Base-by-base conservation (phyloP, 1,139 yeast species). In the Blastobotrys raffinosifermentans region DNA sequence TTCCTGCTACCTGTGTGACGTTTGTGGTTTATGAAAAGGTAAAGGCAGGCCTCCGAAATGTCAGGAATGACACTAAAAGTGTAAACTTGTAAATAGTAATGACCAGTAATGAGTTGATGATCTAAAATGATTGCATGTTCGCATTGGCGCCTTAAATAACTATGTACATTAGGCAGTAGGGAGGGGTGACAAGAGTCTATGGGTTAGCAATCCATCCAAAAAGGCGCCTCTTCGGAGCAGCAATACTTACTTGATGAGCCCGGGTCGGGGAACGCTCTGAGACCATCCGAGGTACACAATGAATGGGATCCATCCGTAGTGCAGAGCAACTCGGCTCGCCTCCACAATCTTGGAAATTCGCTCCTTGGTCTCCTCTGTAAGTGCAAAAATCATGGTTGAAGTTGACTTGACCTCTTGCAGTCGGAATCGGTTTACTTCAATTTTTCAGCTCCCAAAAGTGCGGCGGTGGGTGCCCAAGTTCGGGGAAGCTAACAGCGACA, bases 301-400 rank as follows among this genome's bases (percentile, higher is more conserved):
- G 58, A 91, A 83, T 44, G 98, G 98, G 54, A 91, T 81, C 84
- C 94, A 91, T 31, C 97, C 96, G 64, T 87, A 91, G 67, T 91
- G 97, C 44, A 91, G 84, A 56, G 84, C 73, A 40, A 85, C 82
- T 63, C 86, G 84, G 49, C 96, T 80, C 54, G 86, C 72, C 54
- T 84, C 94, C 54, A 87, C 69, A 48, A 87, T 68, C 63, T 80
- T 85, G 62, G 80, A 65, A 62, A 91, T 75, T 67, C 97, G 86
- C 69, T 91, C 98, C 53, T 63, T 67, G 29, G 72, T 59, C 55
- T 67, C 72, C 61, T 67, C 72, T 27, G 70, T 65, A 31, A 70
- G 58, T 55, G 75, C 51, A 43, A 63, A 59, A 34, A 62, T 57
- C 69, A 64, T 66, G n/a, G n/a, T n/a, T n/a, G n/a, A n/a, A n/a